These are phyloP conservation scores for Pseudocercospora crystallina DNA, from an alignment of 2,329 filamentous ascomycete genomes.

Conservation along the genomic window DNA sequence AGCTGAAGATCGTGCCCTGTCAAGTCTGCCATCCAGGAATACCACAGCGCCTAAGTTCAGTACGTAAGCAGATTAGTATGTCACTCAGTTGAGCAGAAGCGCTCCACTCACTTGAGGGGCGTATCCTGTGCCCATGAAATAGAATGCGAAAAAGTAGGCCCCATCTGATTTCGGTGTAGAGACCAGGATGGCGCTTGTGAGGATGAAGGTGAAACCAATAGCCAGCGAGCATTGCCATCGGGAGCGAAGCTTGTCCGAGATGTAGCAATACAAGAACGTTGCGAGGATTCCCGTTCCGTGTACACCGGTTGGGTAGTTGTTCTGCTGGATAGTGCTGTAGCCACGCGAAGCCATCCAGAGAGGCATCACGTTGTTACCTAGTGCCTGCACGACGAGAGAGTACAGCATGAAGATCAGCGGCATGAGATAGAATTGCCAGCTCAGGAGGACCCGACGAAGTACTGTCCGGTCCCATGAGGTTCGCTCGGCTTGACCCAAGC, in stretches of 20 bases:
- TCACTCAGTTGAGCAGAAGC: too few relatives aligned
- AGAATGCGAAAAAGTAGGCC: constrained; percentile 47
- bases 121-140: constrained; percentile 47
- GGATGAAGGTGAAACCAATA: constrained; percentile 45
- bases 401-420: constrained; percentile 50
- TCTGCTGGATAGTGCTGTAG: constrained; percentile 46
- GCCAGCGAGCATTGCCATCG: constrained; percentile 47
- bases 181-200: constrained; percentile 42
- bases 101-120: constrained; percentile 39
- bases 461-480: constrained; percentile 29
- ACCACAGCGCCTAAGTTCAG: constrained; percentile 39
- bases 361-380: constrained; percentile 48
- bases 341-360: constrained; percentile 49
- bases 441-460: constrained; percentile 38
- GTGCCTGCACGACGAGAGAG: constrained; percentile 45
- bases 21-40: constrained; percentile 50
- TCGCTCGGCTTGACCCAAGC: constrained; percentile 37
- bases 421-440: constrained; percentile 50
- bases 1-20: constrained; percentile 43
- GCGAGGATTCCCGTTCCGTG: constrained; percentile 46
- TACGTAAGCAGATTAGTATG: too few relatives aligned
- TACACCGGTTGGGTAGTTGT: constrained; percentile 47
- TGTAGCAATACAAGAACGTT: constrained; percentile 42
- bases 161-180: constrained; percentile 35
- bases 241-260: constrained; percentile 45